phyloP scores from a whole-genome alignment of 371 early-diverging fungal genomes.

The Mucor racemosus region DNA sequence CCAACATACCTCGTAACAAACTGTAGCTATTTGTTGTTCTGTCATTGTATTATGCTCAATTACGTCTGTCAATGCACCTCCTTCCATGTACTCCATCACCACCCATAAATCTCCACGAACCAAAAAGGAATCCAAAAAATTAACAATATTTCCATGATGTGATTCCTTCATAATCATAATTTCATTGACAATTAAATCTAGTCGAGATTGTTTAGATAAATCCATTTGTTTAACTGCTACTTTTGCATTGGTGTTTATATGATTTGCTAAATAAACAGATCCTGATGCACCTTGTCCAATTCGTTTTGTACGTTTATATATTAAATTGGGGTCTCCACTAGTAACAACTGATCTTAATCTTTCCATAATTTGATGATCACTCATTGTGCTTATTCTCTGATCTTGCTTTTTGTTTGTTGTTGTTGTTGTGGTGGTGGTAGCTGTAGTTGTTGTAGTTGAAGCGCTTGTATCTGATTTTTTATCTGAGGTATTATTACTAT shows the following conservation, averaged over 20 bases:
- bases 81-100: conserved; percentile 98
- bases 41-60: conserved; percentile 90
- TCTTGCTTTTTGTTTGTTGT: conserved; percentile 37
- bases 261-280: conserved; percentile 87
- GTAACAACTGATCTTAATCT: conserved; percentile 76
- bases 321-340: conserved; percentile 77
- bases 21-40: conserved; percentile 90
- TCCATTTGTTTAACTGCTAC: conserved; percentile 98
- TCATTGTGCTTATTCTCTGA: conserved; percentile 78
- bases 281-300: conserved; percentile 98
- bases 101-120: conserved; percentile 92
- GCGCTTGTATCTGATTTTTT: not conserved
- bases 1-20: conserved; percentile 77
- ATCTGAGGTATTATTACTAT: conserved; percentile 4
- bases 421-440: not conserved
- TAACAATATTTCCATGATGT: conserved; percentile 95
- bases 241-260: conserved; percentile 59
- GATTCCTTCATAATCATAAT: conserved; percentile 96
- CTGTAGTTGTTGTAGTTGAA: not conserved
- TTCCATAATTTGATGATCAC: conserved; percentile 90
- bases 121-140: conserved; percentile 91
- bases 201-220: conserved; percentile 87
- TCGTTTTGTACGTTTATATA: conserved; percentile 87
- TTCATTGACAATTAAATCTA: conserved; percentile 96
- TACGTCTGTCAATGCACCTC: conserved; percentile 94